Conservation (phyloP, 2,329 filamentous ascomycete genomes). For the Xylariaceae sp. region DNA sequence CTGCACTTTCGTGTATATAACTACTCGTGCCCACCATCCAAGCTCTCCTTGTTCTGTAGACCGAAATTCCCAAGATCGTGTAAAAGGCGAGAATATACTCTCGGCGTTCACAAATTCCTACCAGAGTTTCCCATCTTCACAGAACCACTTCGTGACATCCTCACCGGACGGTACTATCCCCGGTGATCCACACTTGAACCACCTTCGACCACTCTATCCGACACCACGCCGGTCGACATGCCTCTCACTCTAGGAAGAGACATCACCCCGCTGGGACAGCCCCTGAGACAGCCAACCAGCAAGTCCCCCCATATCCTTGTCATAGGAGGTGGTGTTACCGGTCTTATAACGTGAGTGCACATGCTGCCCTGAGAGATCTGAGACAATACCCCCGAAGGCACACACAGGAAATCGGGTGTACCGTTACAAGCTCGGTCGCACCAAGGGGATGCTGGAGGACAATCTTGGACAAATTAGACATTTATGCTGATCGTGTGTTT, state of each 20-base stretch:
- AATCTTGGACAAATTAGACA: not conserved
- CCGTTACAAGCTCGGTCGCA: not conserved
- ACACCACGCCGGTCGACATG: too few relatives aligned
- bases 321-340: constrained; percentile 30
- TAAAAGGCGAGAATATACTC: too few relatives aligned
- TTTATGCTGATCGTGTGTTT: constrained; percentile 8
- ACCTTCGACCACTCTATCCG: too few relatives aligned
- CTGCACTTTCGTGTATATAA: not conserved
- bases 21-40: not conserved
- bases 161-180: too few relatives aligned
- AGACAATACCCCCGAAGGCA: not conserved
- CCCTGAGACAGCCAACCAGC: constrained; percentile 23
- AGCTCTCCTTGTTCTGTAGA: not conserved
- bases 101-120: too few relatives aligned
- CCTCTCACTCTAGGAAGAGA: constrained; percentile 30
- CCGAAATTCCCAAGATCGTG: not conserved
- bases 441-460: not conserved
- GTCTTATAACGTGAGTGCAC: constrained; percentile 27
- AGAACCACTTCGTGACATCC: not conserved
- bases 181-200: too few relatives aligned
- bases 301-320: constrained; percentile 28
- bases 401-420: not conserved
- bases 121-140: not conserved
- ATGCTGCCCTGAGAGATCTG: not conserved
- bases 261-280: constrained; percentile 26